Evolutionary conservation across 164 flowering plant species (phyloP).

Genomic region (Sedum album): DNA sequence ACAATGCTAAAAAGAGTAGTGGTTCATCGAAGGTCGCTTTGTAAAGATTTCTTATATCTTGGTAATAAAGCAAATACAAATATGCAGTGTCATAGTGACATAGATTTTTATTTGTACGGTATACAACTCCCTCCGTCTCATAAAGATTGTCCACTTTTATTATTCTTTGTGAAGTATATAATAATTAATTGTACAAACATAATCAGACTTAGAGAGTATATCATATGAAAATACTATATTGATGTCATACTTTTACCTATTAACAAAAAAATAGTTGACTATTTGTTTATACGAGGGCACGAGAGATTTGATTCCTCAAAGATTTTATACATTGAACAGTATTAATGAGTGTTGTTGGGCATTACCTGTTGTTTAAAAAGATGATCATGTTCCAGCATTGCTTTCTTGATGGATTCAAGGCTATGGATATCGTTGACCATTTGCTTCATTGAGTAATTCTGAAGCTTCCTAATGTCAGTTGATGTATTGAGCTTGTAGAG

Average conservation of each 20-base stretch:
- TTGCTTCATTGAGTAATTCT: background rate
- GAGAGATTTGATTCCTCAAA: background rate
- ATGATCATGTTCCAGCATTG: constrained; percentile 59
- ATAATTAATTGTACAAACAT: too few species aligned
- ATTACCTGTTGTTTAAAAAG: constrained; percentile 63
- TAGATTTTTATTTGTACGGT: too few species aligned
- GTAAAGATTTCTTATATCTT: background rate
- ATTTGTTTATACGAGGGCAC: background rate
- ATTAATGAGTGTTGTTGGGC: background rate
- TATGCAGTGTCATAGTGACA: too few species aligned
- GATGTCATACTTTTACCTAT: too few species aligned
- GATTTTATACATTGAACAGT: background rate
- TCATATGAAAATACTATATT: too few species aligned
- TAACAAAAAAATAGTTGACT: too few species aligned
- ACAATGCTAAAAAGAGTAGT: background rate
- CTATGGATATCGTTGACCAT: constrained; percentile 19
- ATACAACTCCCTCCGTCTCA: too few species aligned
- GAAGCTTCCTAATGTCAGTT: background rate
- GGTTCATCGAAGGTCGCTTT: too few species aligned
- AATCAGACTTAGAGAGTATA: background rate
- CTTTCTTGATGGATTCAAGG: constrained; percentile 37
- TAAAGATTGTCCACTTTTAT: too few species aligned
- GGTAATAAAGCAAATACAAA: too few species aligned
- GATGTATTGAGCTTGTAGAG: background rate
- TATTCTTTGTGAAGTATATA: too few species aligned